Evolutionary conservation across 2,329 filamentous ascomycete species (phyloP).

Genomic region (Gnomoniopsis sp.): DNA sequence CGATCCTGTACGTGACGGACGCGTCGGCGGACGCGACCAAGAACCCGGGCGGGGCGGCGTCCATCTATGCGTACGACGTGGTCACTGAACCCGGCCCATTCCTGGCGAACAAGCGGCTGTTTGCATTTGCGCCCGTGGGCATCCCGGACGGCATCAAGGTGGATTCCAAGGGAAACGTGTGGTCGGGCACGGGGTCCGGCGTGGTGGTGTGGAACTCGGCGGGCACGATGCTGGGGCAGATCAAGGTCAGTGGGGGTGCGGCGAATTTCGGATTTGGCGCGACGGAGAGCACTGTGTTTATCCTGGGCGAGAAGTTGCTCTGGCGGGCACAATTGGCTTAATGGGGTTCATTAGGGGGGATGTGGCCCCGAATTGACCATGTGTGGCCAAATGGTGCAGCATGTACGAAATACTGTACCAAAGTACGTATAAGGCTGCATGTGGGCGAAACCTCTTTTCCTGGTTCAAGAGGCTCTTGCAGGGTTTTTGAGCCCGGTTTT

Average conservation of each 20-base stretch:
- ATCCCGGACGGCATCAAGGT: conserved; percentile 15
- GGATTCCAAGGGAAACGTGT: conserved; percentile 14
- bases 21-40: conserved; percentile 17
- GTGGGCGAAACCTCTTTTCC: no score
- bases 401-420: no score
- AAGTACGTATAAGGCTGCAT: no score
- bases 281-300: conserved; percentile 10
- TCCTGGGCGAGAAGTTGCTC: conserved; percentile 11
- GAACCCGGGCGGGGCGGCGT: conserved; percentile 8
- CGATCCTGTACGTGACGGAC: conserved; percentile 43
- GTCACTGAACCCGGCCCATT: not conserved
- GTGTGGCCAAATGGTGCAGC: no score
- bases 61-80: conserved; percentile 14
- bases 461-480: no score
- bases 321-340: conserved; percentile 10
- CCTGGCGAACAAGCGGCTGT: conserved; percentile 12
- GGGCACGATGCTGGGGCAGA: conserved; percentile 12
- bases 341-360: not conserved
- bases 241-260: conserved; percentile 5
- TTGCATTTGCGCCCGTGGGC: conserved; percentile 13
- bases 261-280: conserved; percentile 15
- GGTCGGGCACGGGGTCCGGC: conserved; percentile 11
- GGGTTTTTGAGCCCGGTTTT: no score
- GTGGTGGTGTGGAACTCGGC: conserved; percentile 14
- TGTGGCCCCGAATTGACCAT: no score